phyloP scores from a whole-genome alignment of 139 green algal genomes.

The Chlamydomonas incerta region DNA sequence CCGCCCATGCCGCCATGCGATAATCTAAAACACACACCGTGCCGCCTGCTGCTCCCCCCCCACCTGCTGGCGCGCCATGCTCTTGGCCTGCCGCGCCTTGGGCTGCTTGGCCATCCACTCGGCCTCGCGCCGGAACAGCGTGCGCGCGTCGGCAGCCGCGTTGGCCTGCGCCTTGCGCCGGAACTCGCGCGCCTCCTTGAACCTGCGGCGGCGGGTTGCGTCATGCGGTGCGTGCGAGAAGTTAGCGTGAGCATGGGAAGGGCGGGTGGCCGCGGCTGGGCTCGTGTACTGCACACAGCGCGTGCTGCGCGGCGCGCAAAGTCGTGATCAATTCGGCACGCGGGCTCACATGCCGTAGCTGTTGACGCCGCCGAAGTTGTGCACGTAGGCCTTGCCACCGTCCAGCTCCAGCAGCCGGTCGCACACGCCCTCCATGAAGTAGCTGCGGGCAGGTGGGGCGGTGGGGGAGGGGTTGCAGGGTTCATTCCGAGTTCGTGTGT shows the following conservation, averaged over 20 bases:
- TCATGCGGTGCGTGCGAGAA: no score
- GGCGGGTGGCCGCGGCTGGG: no score
- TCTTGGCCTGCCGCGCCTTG: slow-evolving; percentile 72
- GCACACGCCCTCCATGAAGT: slow-evolving; percentile 81
- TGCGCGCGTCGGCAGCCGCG: slow-evolving; percentile 70
- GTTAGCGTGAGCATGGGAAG: no score
- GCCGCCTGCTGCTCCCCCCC: no score
- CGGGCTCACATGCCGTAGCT: slow-evolving; percentile 56
- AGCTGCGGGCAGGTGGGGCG: slow-evolving; percentile 25
- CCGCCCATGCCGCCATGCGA: no score
- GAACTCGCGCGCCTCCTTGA: slow-evolving; percentile 66
- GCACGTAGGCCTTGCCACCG: slow-evolving; percentile 60
- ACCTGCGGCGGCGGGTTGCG: slow-evolving; percentile 19
- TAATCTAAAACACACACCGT: no score
- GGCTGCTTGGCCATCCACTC: slow-evolving; percentile 88
- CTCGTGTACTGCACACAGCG: no score
- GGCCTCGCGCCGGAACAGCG: slow-evolving; percentile 72
- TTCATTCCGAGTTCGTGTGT: no score
- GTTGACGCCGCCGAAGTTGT: slow-evolving; percentile 71
- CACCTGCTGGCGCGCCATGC: slow-evolving; percentile 48
- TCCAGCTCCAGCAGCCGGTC: slow-evolving; percentile 84
- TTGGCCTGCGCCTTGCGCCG: slow-evolving; percentile 66
- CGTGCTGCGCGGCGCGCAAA: no score
- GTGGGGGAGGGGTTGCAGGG: not conserved
- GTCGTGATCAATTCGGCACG: no score